phyloP scores from a whole-genome alignment of 1,284 basidiomycete species.

The Ganoderma boninense region DNA sequence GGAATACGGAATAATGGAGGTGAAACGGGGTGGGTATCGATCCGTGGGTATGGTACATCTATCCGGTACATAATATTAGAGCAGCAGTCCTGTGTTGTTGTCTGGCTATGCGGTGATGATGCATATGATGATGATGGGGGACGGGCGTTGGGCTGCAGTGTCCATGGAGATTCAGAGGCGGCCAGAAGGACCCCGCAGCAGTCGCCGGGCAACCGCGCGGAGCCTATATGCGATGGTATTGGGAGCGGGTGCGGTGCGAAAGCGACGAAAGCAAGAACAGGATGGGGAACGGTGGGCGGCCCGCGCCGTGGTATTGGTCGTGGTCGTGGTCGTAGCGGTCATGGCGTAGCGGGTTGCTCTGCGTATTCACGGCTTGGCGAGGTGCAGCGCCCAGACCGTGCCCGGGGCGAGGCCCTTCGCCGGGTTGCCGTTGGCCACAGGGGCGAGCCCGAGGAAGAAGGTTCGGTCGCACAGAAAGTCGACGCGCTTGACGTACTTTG shows the following conservation, averaged over 20 bases:
- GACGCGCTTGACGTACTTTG: constrained; percentile 36
- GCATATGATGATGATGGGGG: constrained; percentile 3
- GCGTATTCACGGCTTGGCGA: constrained; percentile 25
- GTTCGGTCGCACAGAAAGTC: constrained; percentile 35
- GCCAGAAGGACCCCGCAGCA: background rate
- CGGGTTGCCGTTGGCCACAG: constrained; percentile 30
- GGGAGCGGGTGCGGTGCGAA: background rate
- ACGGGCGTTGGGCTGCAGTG: constrained; percentile 2
- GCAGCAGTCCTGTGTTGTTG: constrained; percentile 6
- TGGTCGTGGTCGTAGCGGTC: background rate
- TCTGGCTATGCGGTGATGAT: constrained; percentile 5
- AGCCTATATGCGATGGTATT: constrained; percentile 3
- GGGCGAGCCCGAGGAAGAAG: constrained; percentile 33
- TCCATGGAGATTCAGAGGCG: constrained; percentile 9
- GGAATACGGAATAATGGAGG: background rate
- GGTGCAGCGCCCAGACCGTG: constrained; percentile 35
- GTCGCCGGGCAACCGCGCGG: constrained; percentile 6
- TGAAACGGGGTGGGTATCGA: constrained; percentile 8
- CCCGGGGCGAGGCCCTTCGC: constrained; percentile 34
- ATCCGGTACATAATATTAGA: constrained; percentile 3
- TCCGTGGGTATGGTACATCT: constrained; percentile 13
- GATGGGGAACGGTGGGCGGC: background rate
- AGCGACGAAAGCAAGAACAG: constrained; percentile 5
- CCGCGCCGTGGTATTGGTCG: background rate
- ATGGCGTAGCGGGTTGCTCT: background rate